Conservation (phyloP, 2,329 filamentous ascomycete species). For the Colletotrichum zoysiae region DNA sequence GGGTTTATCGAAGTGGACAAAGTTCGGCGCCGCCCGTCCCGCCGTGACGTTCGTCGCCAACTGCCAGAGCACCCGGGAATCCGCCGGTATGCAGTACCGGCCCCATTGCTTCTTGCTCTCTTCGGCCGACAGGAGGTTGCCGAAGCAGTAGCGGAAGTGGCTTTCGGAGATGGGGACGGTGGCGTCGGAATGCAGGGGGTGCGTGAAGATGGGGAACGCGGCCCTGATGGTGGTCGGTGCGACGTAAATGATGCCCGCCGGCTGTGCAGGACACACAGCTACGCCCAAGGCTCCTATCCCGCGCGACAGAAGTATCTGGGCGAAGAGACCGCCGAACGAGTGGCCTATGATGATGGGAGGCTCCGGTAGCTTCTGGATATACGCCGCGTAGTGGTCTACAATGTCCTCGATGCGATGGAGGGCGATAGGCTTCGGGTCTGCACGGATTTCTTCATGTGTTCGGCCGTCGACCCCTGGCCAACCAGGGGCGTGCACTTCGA, state of each 20-base stretch:
- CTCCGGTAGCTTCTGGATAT: slow-evolving; percentile 41
- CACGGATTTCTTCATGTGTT: slow-evolving; percentile 42
- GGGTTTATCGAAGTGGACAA: slow-evolving; percentile 38
- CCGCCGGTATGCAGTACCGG: slow-evolving; percentile 43
- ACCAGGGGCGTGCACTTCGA: slow-evolving; percentile 44
- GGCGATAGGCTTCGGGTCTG: slow-evolving; percentile 39
- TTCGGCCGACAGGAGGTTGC: slow-evolving; percentile 40
- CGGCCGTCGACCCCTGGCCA: slow-evolving; percentile 45
- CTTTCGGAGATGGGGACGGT: slow-evolving; percentile 41
- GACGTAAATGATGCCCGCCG: slow-evolving; percentile 43
- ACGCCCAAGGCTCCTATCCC: slow-evolving; percentile 42
- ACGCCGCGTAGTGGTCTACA: slow-evolving; percentile 43
- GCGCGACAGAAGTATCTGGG: slow-evolving; percentile 43
- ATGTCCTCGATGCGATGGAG: slow-evolving; percentile 43
- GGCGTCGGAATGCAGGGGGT: slow-evolving; percentile 41
- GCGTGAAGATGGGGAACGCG: slow-evolving; percentile 38
- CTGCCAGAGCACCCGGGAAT: slow-evolving; percentile 44
- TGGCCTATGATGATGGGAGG: slow-evolving; percentile 45
- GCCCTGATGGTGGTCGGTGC: slow-evolving; percentile 42
- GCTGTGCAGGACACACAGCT: slow-evolving; percentile 42
- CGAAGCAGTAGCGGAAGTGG: slow-evolving; percentile 45
- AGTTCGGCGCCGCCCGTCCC: slow-evolving; percentile 29
- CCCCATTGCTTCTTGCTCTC: slow-evolving; percentile 42
- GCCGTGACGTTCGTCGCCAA: slow-evolving; percentile 35
- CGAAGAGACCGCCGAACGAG: slow-evolving; percentile 45